Evolutionary conservation across 139 green algal genomes (phyloP).

Genomic region (Coelastrella sp.): DNA sequence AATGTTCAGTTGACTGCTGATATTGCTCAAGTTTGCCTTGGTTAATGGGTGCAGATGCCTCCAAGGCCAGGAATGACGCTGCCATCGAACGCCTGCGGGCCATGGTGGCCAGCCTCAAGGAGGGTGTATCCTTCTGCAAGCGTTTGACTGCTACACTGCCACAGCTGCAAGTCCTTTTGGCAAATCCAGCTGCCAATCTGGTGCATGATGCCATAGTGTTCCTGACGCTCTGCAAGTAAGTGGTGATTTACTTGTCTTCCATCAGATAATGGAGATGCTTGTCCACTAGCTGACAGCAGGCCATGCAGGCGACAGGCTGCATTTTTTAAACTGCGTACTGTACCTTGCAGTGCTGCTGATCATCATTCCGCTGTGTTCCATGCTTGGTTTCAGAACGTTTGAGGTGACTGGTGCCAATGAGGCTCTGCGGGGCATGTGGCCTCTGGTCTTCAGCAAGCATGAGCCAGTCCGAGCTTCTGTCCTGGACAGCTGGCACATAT

Average conservation of each 20-base stretch:
- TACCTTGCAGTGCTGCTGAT: no score
- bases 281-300: no score
- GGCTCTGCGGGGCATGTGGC: constrained; percentile 76
- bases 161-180: constrained; percentile 76
- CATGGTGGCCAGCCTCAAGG: constrained; percentile 80
- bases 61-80: not conserved
- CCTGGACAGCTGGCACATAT: constrained; percentile 78
- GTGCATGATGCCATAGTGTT: constrained; percentile 81
- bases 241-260: not conserved
- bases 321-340: no score
- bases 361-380: no score
- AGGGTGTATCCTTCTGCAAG: constrained; percentile 72
- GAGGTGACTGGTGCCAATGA: constrained; percentile 35
- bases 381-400: constrained; percentile 23
- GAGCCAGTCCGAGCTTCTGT: constrained; percentile 73
- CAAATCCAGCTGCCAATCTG: constrained; percentile 55
- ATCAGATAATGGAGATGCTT: no score
- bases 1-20: no score
- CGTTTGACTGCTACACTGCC: constrained; percentile 59
- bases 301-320: no score
- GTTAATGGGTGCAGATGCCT: no score
- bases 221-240: constrained; percentile 75
- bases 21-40: no score
- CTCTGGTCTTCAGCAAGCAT: constrained; percentile 89
- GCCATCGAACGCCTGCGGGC: constrained; percentile 3